Percentiles rank a stretch among this genome's conserved stretches.
Conservation (phyloP, 2,329 filamentous ascomycete genomes). For the Xylaria sp. region DNA sequence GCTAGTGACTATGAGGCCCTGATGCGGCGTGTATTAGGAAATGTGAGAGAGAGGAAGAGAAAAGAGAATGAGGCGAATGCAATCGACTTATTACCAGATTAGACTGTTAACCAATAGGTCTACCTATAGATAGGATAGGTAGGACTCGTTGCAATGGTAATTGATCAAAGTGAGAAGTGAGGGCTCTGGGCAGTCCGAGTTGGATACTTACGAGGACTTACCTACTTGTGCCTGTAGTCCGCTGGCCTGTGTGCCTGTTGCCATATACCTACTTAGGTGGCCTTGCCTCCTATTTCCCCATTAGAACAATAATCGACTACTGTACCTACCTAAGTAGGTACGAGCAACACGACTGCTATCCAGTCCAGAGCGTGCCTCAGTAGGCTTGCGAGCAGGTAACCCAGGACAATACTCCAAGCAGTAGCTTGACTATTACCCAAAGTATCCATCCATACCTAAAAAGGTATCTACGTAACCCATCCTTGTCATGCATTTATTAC, state of each 20-base stretch:
- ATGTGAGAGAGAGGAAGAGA: not conserved
- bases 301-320: not conserved
- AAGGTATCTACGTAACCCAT: not conserved
- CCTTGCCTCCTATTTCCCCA: not conserved
- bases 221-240: no score
- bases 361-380: no score
- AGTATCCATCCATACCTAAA: not conserved
- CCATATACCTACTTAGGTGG: not conserved
- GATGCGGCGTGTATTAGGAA: not conserved
- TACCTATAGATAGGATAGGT: not conserved
- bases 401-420: not conserved
- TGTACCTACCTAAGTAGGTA: not conserved
- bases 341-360: not conserved
- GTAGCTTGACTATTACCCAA: not conserved
- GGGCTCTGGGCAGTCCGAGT: no score
- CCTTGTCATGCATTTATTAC: conserved; percentile 17
- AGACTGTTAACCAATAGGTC: not conserved
- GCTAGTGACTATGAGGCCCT: not conserved
- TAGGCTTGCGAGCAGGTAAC: no score
- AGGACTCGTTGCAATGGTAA: no score
- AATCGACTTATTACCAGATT: not conserved
- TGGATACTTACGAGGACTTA: no score
- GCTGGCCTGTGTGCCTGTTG: no score
- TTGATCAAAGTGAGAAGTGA: no score
- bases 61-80: not conserved